These are phyloP conservation scores for Dimocarpus longan DNA, from an alignment of 345 rosid species.

Conservation along the genomic window DNA sequence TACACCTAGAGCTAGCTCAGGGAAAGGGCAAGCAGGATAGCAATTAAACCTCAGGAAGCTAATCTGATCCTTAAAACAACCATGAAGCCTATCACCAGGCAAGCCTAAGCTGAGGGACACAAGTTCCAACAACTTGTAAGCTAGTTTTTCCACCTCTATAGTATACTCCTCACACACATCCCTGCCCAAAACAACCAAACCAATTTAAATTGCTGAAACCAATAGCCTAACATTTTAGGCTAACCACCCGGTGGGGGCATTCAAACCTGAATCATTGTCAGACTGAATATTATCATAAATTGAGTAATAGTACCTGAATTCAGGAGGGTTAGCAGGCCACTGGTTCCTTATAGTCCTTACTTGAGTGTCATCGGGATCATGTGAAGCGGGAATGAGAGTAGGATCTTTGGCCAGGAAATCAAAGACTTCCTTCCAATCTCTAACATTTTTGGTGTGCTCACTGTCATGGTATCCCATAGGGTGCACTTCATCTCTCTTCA, in stretches of 20 bases:
- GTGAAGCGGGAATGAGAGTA: constrained; percentile 58
- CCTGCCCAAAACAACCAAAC: constrained; percentile 33
- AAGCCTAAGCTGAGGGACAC: constrained; percentile 74
- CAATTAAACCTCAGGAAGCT: constrained; percentile 64
- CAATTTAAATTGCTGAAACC: background rate
- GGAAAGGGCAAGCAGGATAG: constrained; percentile 83
- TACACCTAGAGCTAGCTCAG: constrained; percentile 83
- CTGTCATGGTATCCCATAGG: constrained; percentile 76
- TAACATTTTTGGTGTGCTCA: constrained; percentile 88
- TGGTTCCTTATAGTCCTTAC: constrained; percentile 56
- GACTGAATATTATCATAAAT: background rate
- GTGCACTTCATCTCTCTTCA: constrained; percentile 64
- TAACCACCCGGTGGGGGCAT: too few relatives aligned
- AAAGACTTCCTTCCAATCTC: constrained; percentile 92
- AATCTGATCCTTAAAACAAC: constrained; percentile 66
- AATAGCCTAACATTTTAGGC: background rate
- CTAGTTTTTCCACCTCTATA: constrained; percentile 62
- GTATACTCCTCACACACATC: constrained; percentile 71
- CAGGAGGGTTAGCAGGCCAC: constrained; percentile 69
- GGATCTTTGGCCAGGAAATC: constrained; percentile 68
- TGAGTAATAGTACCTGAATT: constrained; percentile 52
- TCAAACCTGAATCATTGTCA: background rate
- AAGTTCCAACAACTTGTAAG: constrained; percentile 61
- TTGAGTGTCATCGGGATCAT: constrained; percentile 49
- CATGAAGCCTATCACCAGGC: constrained; percentile 41